These are phyloP conservation scores for Hypoxylon sp. DNA, from an alignment of 2,329 filamentous ascomycete genomes.

Conservation along the genomic window DNA sequence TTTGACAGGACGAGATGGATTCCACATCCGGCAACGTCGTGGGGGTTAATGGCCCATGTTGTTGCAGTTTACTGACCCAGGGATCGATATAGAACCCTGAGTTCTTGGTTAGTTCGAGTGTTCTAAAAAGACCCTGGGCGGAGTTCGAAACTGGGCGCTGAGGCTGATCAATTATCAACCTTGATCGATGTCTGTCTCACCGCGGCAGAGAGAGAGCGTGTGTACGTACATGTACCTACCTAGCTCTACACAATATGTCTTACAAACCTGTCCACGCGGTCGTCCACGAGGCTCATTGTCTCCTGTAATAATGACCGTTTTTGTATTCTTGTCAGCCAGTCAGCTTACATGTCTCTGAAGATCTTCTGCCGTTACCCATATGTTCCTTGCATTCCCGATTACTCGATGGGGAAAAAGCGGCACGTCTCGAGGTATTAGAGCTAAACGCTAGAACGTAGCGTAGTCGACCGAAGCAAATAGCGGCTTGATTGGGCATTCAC, in stretches of 20 bases:
- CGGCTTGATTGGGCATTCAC: constrained; percentile 28
- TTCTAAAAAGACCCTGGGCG: constrained; percentile 11
- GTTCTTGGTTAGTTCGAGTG: neutral
- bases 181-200: no score
- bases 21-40: constrained; percentile 24
- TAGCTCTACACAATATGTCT: constrained; percentile 6
- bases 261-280: no score
- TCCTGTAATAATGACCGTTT: no score
- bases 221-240: no score
- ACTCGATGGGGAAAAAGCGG: constrained; percentile 4
- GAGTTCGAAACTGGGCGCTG: constrained; percentile 2
- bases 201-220: constrained; percentile 4
- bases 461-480: neutral
- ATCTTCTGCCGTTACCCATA: constrained; percentile 17
- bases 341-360: constrained; percentile 2
- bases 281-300: no score
- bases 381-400: constrained; percentile 26
- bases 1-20: constrained; percentile 25
- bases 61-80: neutral
- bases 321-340: constrained; percentile 27
- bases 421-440: no score
- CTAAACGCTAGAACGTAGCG: neutral
- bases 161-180: no score
- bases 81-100: constrained; percentile 1
- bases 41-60: constrained; percentile 21